These are phyloP conservation scores for Stenocarpella maydis DNA, from an alignment of 2,329 filamentous ascomycete species.

Conservation along the genomic window DNA sequence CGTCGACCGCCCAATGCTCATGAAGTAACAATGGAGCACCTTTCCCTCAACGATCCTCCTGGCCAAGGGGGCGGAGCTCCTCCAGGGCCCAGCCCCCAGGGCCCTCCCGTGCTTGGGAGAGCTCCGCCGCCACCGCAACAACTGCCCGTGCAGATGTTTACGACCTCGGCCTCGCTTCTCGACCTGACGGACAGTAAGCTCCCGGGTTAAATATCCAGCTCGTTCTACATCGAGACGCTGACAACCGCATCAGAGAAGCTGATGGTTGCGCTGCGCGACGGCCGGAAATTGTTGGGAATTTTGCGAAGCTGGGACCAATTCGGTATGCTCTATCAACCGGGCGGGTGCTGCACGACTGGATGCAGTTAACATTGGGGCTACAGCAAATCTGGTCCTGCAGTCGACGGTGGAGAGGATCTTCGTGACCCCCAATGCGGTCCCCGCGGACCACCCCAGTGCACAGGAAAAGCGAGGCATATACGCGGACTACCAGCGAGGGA, in stretches of 20 bases:
- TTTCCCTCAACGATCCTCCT: conserved; percentile 58
- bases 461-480: conserved; percentile 65
- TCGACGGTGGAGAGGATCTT: conserved; percentile 92
- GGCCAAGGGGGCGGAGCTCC: conserved; percentile 44
- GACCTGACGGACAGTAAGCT: conserved; percentile 95
- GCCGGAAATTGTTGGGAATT: conserved; percentile 91
- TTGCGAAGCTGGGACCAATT: conserved; percentile 98
- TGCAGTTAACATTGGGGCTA: conserved; percentile 39
- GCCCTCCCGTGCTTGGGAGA: conserved; percentile 36
- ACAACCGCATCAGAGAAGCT: conserved; percentile 81
- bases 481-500: conserved; percentile 83
- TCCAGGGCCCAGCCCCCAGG: conserved; percentile 42
- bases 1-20: conserved; percentile 35
- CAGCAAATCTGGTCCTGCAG: conserved; percentile 84
- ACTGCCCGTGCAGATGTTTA: conserved; percentile 95
- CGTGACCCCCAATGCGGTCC: conserved; percentile 58
- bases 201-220: background rate
- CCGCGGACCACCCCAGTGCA: conserved; percentile 45
- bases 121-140: conserved; percentile 41
- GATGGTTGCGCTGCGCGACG: conserved; percentile 88
- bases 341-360: background rate
- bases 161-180: conserved; percentile 92
- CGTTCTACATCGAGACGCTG: background rate
- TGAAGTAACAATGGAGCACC: conserved; percentile 60
- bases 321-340: conserved; percentile 63